phyloP scores from a whole-genome alignment of 371 early-diverging fungal species.

The Haplosporangium sp. region DNA sequence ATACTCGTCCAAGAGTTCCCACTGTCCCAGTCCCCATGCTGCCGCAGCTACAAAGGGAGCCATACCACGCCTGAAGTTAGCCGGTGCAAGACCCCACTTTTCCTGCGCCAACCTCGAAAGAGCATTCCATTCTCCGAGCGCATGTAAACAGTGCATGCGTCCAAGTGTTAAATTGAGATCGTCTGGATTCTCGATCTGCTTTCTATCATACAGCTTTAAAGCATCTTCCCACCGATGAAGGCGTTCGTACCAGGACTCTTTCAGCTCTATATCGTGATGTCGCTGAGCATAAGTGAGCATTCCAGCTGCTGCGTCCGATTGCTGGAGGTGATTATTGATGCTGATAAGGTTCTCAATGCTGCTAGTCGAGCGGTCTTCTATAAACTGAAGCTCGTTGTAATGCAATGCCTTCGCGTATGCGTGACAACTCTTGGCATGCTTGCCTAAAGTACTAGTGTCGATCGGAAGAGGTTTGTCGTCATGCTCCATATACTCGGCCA shows the following conservation, averaged over 20 bases:
- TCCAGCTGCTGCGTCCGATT: conserved; percentile 97
- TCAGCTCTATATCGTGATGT: conserved; percentile 84
- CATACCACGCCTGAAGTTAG: conserved; percentile 70
- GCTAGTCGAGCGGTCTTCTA: conserved; percentile 81
- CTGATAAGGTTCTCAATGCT: conserved; percentile 94
- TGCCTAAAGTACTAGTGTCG: conserved; percentile 89
- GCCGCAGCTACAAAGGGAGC: conserved; percentile 92
- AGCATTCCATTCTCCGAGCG: conserved; percentile 94
- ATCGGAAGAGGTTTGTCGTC: conserved; percentile 96
- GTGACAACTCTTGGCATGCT: conserved; percentile 93
- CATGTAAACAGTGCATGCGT: conserved; percentile 94
- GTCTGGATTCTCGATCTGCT: conserved; percentile 81
- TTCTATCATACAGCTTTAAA: conserved; percentile 85
- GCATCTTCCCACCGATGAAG: conserved; percentile 97
- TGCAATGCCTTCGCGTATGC: conserved; percentile 97
- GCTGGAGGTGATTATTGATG: conserved; percentile 95
- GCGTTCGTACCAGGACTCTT: conserved; percentile 96
- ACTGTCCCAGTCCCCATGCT: conserved; percentile 95
- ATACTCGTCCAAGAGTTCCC: conserved; percentile 93
- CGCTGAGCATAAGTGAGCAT: conserved; percentile 93
- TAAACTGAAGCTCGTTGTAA: conserved; percentile 97
- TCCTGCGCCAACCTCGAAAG: conserved; percentile 84
- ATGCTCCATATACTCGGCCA: conserved; percentile 99
- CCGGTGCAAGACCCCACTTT: conserved; percentile 77
- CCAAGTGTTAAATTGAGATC: conserved; percentile 83